Conservation (phyloP, 768 basidiomycete species). For the Phanerochaete sordida region DNA sequence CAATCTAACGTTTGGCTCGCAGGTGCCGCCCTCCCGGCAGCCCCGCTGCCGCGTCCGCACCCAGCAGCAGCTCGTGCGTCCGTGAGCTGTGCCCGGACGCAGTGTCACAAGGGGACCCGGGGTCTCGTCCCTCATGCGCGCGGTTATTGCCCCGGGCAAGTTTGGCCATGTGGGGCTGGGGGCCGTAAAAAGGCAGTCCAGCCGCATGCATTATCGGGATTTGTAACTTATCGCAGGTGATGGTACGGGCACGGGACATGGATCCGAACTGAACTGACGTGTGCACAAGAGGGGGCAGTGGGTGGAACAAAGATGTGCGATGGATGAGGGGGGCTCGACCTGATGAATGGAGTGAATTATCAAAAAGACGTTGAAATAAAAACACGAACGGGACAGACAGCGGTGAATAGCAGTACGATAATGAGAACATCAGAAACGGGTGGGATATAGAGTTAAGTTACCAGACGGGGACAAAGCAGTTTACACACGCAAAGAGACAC, state of each 20-base stretch:
- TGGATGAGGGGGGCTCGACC: background rate
- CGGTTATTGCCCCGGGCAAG: background rate
- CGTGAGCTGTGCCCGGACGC: background rate
- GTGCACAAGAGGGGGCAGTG: background rate
- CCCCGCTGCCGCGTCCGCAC: background rate
- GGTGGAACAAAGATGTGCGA: slow-evolving; percentile 2
- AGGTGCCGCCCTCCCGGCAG: background rate
- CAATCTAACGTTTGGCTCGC: slow-evolving; percentile 3
- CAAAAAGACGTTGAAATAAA: background rate
- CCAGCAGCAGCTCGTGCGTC: background rate
- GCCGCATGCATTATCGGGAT: background rate
- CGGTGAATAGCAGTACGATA: background rate
- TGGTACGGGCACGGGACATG: slow-evolving; percentile 3
- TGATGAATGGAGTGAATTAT: slow-evolving; percentile 1
- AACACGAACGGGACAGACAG: background rate
- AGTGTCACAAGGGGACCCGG: background rate
- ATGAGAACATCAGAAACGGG: slow-evolving; percentile 5
- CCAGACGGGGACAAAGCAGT: background rate
- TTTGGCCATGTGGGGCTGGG: background rate
- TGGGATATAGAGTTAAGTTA: background rate
- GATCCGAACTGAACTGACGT: background rate
- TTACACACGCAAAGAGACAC: background rate
- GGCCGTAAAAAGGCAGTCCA: background rate
- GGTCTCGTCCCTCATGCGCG: background rate
- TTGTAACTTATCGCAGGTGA: slow-evolving; percentile 4